Conservation (phyloP, 495 filamentous ascomycete species). For the Penicillium odoratum region DNA sequence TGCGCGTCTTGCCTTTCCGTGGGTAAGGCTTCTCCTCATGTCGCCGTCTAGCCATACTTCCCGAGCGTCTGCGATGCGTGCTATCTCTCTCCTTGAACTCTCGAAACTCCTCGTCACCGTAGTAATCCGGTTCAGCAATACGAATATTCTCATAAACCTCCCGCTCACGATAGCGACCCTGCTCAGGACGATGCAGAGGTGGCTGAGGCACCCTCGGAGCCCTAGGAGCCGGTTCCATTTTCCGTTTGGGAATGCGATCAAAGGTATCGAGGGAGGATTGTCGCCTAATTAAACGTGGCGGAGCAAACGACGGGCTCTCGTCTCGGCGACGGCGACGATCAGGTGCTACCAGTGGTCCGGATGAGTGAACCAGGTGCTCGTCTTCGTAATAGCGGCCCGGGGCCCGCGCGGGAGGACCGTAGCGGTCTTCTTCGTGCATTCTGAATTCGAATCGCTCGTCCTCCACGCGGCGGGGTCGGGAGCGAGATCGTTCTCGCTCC, state of each 20-base stretch:
- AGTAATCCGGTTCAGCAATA: slow-evolving; percentile 64
- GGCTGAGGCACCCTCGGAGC: slow-evolving; percentile 26
- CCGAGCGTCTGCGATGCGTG: slow-evolving; percentile 43
- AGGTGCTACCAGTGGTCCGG: slow-evolving; percentile 41
- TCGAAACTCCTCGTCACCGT: slow-evolving; percentile 67
- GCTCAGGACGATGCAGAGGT: slow-evolving; percentile 36
- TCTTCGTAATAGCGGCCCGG: slow-evolving; percentile 50
- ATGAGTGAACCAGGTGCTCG: slow-evolving; percentile 47
- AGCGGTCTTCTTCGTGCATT: slow-evolving; percentile 56
- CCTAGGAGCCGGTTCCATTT: slow-evolving; percentile 48
- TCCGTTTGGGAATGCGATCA: slow-evolving; percentile 62
- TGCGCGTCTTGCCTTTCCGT: slow-evolving; percentile 83
- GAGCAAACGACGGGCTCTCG: slow-evolving; percentile 42
- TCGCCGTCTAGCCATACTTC: slow-evolving; percentile 38
- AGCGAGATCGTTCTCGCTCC: slow-evolving; percentile 50
- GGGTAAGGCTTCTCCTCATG: slow-evolving; percentile 59
- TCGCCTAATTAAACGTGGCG: slow-evolving; percentile 61
- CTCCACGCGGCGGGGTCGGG: slow-evolving; percentile 45
- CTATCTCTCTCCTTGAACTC: slow-evolving; percentile 55
- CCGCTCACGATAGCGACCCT: slow-evolving; percentile 46
- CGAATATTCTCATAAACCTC: slow-evolving; percentile 65
- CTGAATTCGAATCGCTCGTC: slow-evolving; percentile 55
- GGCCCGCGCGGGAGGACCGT: slow-evolving; percentile 53
- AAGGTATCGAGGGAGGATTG: slow-evolving; percentile 73
- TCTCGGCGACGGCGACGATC: slow-evolving; percentile 40